These are phyloP conservation scores for Schizosaccharomyces versatilis DNA, from an alignment of 1,139 yeast genomes.

Conservation along the genomic window DNA sequence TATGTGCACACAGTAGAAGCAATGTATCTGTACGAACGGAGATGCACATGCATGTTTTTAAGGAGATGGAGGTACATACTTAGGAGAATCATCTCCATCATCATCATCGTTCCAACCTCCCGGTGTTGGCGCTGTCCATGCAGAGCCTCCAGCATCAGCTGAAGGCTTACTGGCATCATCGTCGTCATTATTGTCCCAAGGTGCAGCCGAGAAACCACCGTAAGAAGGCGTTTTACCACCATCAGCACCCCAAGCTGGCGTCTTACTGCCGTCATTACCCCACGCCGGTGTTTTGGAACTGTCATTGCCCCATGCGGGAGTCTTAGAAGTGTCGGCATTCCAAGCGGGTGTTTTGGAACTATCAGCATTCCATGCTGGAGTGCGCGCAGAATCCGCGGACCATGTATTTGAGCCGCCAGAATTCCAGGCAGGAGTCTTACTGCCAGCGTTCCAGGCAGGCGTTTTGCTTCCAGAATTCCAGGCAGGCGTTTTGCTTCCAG, in stretches of 20 bases:
- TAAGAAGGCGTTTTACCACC: slow-evolving; percentile 31
- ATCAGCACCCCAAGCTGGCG: slow-evolving; percentile 14
- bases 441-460: slow-evolving; percentile 22
- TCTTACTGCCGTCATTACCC: slow-evolving; percentile 18
- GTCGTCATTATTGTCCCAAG: not conserved
- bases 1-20: no score
- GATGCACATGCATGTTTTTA: not conserved
- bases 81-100: not conserved
- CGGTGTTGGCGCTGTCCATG: slow-evolving; percentile 14
- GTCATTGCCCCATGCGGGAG: slow-evolving; percentile 19
- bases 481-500: slow-evolving; percentile 37
- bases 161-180: slow-evolving; percentile 8
- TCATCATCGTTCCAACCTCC: slow-evolving; percentile 7
- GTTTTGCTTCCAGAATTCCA: slow-evolving; percentile 21
- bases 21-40: no score
- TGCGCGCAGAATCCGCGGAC: slow-evolving; percentile 19
- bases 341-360: slow-evolving; percentile 16
- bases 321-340: slow-evolving; percentile 15
- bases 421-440: slow-evolving; percentile 21
- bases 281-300: slow-evolving; percentile 18
- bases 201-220: slow-evolving; percentile 12
- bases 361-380: slow-evolving; percentile 18
- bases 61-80: not conserved
- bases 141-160: slow-evolving; percentile 10
- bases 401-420: slow-evolving; percentile 14